phyloP scores from a whole-genome alignment of 371 early-diverging fungal genomes.

The Thermomucor indicae-seudaticae region DNA sequence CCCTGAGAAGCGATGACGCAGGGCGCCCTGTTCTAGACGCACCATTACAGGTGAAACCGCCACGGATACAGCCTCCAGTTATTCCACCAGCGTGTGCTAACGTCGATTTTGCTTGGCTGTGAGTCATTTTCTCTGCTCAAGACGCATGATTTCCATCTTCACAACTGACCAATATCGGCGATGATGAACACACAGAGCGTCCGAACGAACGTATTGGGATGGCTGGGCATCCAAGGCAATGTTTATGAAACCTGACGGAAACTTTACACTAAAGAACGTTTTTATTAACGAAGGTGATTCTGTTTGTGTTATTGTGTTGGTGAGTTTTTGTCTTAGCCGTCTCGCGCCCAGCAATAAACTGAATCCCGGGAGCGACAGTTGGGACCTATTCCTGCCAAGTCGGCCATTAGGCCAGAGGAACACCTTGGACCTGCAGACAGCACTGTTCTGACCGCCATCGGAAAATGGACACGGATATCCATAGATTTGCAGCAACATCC shows the following conservation, averaged over 20 bases:
- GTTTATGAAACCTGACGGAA: constrained; percentile 32
- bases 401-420: constrained; percentile 23
- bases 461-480: constrained; percentile 15
- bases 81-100: constrained; percentile 14
- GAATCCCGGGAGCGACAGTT: constrained; percentile 17
- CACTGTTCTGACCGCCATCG: constrained; percentile 27
- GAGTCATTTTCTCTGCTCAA: constrained; percentile 6
- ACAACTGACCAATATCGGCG: neutral
- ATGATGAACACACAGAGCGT: constrained; percentile 13
- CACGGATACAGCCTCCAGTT: neutral
- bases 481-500: constrained; percentile 31
- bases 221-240: constrained; percentile 34
- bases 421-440: constrained; percentile 35
- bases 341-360: neutral
- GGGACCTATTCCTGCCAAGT: constrained; percentile 31
- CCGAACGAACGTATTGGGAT: constrained; percentile 36
- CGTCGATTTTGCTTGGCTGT: constrained; percentile 31
- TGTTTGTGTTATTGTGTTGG: constrained; percentile 34
- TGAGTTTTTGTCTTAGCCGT: constrained; percentile 9
- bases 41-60: neutral
- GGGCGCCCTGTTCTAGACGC: neutral
- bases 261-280: constrained; percentile 26
- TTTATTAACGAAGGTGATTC: constrained; percentile 23
- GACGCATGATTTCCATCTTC: neutral
- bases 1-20: neutral